Percentiles rank a stretch among this genome's conserved stretches.
Conservation (phyloP, 768 basidiomycete species). For the Trametes elegans region DNA sequence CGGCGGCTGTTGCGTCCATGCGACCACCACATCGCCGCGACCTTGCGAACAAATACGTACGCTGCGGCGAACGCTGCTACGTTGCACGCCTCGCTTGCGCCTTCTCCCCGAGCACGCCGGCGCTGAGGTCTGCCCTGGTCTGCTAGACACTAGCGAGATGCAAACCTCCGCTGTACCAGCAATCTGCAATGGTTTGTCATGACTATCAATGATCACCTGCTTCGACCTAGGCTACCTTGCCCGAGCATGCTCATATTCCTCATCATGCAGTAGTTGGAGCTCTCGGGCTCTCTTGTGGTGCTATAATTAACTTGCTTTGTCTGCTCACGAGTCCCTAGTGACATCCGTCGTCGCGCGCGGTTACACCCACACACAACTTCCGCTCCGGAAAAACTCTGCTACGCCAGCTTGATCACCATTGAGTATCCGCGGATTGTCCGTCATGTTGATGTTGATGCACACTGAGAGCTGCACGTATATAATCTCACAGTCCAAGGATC, state of each 20-base stretch:
- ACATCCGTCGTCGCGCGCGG: neutral
- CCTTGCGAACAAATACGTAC: neutral
- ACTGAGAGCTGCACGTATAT: constrained; percentile 3
- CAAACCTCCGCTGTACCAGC: no score
- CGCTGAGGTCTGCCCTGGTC: no score
- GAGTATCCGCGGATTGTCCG: constrained; percentile 16
- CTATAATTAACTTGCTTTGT: neutral
- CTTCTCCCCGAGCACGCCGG: constrained; percentile 5
- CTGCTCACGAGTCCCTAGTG: constrained; percentile 9
- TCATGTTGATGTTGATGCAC: neutral
- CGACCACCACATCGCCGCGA: neutral
- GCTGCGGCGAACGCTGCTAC: neutral
- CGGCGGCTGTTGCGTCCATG: neutral
- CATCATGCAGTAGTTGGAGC: no score
- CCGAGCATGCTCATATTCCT: no score
- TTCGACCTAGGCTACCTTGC: no score
- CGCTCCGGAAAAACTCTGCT: constrained; percentile 11
- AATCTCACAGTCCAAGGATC: neutral
- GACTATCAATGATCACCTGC: no score
- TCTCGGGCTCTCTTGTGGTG: neutral
- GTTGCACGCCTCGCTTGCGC: neutral
- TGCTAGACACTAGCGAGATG: no score
- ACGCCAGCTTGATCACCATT: neutral
- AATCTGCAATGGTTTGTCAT: no score
- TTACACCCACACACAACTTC: neutral